Evolutionary conservation across 2,329 filamentous ascomycete species (phyloP).

Genomic region (Penicillium aurantiogriseum): DNA sequence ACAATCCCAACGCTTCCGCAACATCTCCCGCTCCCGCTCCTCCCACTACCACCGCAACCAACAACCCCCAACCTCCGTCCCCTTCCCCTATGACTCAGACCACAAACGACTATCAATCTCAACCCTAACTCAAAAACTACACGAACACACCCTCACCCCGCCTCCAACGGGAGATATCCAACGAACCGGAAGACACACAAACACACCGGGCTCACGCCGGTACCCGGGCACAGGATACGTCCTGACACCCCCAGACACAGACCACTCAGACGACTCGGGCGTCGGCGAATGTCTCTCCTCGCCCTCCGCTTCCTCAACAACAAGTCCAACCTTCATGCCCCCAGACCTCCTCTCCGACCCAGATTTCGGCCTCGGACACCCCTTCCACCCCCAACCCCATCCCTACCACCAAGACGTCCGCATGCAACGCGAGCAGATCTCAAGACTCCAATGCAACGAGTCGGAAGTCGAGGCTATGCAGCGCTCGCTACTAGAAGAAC

Average conservation of each 20-base stretch:
- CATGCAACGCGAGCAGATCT: conserved; percentile 40
- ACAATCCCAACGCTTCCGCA: conserved; percentile 34
- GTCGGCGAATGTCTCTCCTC: conserved; percentile 48
- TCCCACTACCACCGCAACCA: conserved; percentile 36
- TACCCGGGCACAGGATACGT: conserved; percentile 24
- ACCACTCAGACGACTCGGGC: conserved; percentile 36
- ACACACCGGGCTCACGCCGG: conserved; percentile 8
- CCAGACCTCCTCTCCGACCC: conserved; percentile 19
- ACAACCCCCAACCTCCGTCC: conserved; percentile 45
- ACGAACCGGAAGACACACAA: background rate
- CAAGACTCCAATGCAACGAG: conserved; percentile 41
- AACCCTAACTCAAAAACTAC: conserved; percentile 41
- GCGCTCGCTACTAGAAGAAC: background rate
- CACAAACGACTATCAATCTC: conserved; percentile 41
- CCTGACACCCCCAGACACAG: conserved; percentile 40
- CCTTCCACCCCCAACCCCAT: conserved; percentile 1
- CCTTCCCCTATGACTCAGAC: conserved; percentile 36
- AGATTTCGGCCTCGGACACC: background rate
- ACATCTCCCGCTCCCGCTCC: conserved; percentile 33
- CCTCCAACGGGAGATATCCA: conserved; percentile 13
- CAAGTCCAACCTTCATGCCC: conserved; percentile 33
- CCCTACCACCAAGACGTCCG: conserved; percentile 29
- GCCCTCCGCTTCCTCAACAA: conserved; percentile 53
- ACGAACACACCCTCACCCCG: conserved; percentile 40
- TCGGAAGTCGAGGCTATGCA: conserved; percentile 37